These are phyloP conservation scores for Geotrichum phurueaensis DNA, from an alignment of 1,139 yeast species.

Conservation along the genomic window DNA sequence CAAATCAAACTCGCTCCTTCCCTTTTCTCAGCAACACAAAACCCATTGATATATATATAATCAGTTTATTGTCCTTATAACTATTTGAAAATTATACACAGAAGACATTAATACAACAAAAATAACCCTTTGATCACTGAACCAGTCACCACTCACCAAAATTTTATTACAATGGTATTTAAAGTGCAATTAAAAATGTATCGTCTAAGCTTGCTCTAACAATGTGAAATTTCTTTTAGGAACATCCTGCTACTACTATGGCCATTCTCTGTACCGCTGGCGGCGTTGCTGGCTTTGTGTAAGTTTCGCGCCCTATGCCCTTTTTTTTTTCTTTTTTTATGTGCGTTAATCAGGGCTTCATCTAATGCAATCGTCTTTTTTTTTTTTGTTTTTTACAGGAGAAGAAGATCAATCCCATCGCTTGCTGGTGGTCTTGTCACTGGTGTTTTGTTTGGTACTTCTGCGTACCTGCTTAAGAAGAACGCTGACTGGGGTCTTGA, in stretches of 20 bases:
- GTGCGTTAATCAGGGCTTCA: too few relatives aligned
- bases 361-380: background rate
- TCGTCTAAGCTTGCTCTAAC: background rate
- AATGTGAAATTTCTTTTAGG: slow-evolving; percentile 36
- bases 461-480: slow-evolving; percentile 69
- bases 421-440: slow-evolving; percentile 70
- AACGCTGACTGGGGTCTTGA: slow-evolving; percentile 79
- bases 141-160: background rate
- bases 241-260: slow-evolving; percentile 73
- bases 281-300: slow-evolving; percentile 62
- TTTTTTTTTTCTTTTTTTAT: background rate
- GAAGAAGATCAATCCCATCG: slow-evolving; percentile 74
- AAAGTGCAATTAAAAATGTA: background rate
- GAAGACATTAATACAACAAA: too few relatives aligned
- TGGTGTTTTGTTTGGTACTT: slow-evolving; percentile 62
- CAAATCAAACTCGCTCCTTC: too few relatives aligned
- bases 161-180: background rate
- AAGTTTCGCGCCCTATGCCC: slow-evolving; percentile 24
- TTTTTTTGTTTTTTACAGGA: slow-evolving; percentile 29
- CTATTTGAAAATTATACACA: too few relatives aligned
- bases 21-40: too few relatives aligned
- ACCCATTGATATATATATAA: too few relatives aligned
- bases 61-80: too few relatives aligned
- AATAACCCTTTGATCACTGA: background rate
- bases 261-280: slow-evolving; percentile 72